These are phyloP conservation scores for Lycium barbarum DNA, from an alignment of 257 asterid genomes.

Conservation along the genomic window DNA sequence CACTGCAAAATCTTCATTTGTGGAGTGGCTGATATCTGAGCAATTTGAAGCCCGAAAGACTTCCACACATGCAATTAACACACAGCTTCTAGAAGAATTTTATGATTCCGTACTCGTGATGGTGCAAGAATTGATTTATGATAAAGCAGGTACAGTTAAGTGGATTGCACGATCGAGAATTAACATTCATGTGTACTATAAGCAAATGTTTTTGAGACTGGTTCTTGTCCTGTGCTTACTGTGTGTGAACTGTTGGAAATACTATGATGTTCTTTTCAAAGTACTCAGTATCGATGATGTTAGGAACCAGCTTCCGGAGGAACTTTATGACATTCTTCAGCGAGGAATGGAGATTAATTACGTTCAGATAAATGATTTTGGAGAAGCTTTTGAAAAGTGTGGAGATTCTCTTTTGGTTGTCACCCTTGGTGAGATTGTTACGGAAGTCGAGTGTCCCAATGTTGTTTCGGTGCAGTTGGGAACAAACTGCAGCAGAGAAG, in stretches of 20 bases:
- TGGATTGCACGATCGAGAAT: constrained; percentile 52
- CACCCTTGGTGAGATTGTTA: constrained; percentile 21
- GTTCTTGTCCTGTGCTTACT: constrained; percentile 48
- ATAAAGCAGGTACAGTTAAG: neutral
- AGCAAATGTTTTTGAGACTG: constrained; percentile 53
- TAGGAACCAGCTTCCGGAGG: constrained; percentile 41
- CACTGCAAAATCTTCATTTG: constrained; percentile 51
- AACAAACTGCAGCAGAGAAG: constrained; percentile 35
- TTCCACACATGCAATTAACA: neutral
- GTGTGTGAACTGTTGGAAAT: constrained; percentile 48
- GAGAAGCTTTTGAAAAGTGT: constrained; percentile 51
- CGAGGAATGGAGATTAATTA: neutral
- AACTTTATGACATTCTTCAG: constrained; percentile 39
- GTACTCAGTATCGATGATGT: constrained; percentile 29
- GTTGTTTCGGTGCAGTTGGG: constrained; percentile 44
- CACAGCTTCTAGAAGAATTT: neutral
- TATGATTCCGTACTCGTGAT: constrained; percentile 31
- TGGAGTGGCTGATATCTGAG: constrained; percentile 50
- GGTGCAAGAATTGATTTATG: constrained; percentile 35
- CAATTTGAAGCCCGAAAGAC: constrained; percentile 33
- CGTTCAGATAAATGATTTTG: constrained; percentile 28
- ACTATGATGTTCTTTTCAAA: constrained; percentile 21
- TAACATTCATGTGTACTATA: constrained; percentile 36
- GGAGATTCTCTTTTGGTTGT: constrained; percentile 60
- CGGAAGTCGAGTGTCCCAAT: constrained; percentile 31